phyloP scores from a whole-genome alignment of 441 rosid genomes.

The Erodium texanum region DNA sequence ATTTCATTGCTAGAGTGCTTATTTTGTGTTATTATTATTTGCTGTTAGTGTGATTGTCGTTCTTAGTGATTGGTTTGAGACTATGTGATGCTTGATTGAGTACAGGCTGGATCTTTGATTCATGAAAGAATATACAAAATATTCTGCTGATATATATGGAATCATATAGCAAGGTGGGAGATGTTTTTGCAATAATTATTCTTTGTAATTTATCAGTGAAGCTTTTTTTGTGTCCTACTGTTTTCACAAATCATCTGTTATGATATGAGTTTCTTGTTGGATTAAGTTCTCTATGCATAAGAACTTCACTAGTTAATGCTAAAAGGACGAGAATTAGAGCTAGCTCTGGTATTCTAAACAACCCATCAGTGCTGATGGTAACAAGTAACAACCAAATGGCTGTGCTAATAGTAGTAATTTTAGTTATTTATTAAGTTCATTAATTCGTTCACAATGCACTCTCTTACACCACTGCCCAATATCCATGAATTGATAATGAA shows the following conservation, averaged over 20 bases:
- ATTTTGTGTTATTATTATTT: not conserved
- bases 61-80: not conserved
- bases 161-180: not conserved
- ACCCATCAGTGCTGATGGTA: not conserved
- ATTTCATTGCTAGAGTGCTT: not conserved
- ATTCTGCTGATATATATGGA: not conserved
- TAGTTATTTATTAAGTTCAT: not conserved
- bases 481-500: not conserved
- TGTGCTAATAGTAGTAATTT: not conserved
- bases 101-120: not conserved
- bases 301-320: not conserved
- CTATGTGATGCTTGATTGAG: not conserved
- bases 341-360: not conserved
- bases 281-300: not conserved
- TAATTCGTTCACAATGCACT: not conserved
- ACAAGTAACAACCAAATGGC: not conserved
- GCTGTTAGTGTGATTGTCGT: not conserved
- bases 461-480: not conserved
- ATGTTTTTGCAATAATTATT: not conserved
- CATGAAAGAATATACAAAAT: not conserved
- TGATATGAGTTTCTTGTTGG: not conserved
- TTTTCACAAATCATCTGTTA: not conserved
- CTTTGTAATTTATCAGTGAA: not conserved
- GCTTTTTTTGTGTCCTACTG: too few relatives aligned
- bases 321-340: not conserved